Evolutionary conservation across 306 rosid species (phyloP).

Genomic region (Pyrus pyrifolia): DNA sequence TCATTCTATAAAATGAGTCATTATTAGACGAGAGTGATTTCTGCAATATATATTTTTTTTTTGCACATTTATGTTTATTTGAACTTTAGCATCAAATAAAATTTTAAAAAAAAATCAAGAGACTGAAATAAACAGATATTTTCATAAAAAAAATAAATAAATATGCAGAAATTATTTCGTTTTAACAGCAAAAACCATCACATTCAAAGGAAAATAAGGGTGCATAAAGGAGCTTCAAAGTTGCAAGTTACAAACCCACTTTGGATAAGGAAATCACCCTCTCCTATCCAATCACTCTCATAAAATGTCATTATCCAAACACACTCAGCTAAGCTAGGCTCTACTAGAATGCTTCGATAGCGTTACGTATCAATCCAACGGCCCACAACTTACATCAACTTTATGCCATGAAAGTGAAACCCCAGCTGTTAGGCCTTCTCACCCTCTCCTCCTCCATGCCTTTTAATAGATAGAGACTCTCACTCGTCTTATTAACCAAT

Average conservation of each 20-base stretch:
- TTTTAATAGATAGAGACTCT: not conserved
- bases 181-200: constrained; percentile 8
- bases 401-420: constrained; percentile 11
- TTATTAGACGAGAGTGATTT: not conserved
- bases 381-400: constrained; percentile 19
- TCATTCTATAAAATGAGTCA: not conserved
- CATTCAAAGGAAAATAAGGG: not conserved
- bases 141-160: too few species aligned
- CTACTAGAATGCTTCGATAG: not conserved
- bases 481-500: not conserved
- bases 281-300: not conserved
- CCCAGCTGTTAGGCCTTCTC: not conserved
- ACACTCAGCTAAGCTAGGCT: not conserved
- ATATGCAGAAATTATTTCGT: not conserved
- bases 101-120: too few species aligned
- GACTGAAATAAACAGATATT: too few species aligned
- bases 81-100: too few species aligned
- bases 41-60: too few species aligned
- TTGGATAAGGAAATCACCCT: not conserved
- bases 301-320: not conserved
- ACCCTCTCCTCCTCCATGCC: not conserved
- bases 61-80: too few species aligned
- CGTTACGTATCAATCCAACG: not conserved
- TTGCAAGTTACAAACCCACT: constrained; percentile 9
- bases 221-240: constrained; percentile 5